Evolutionary conservation across 495 filamentous ascomycete species (phyloP).

Genomic region (Hyaloscypha bicolor): DNA sequence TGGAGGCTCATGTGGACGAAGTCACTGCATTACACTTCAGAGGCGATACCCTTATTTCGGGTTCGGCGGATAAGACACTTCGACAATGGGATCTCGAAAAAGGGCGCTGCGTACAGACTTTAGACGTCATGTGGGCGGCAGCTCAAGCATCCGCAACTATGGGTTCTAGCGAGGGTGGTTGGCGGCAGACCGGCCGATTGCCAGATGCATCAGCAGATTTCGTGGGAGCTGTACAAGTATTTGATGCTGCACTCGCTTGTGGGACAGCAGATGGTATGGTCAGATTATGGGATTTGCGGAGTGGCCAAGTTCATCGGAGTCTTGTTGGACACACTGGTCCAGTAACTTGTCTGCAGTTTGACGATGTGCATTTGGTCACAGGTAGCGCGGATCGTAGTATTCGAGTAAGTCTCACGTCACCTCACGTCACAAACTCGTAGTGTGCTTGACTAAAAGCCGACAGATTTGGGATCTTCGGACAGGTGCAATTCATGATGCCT

Average conservation of each 20-base stretch:
- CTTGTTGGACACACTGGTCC: slow-evolving; percentile 96
- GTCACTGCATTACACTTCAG: slow-evolving; percentile 92
- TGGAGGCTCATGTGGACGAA: slow-evolving; percentile 90
- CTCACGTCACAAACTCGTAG: slow-evolving; percentile 4
- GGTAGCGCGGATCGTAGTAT: slow-evolving; percentile 93
- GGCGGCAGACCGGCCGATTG: slow-evolving; percentile 55
- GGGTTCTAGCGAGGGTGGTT: slow-evolving; percentile 55
- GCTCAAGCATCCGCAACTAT: slow-evolving; percentile 81
- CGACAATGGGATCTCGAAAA: slow-evolving; percentile 97
- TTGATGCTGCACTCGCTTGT: slow-evolving; percentile 96
- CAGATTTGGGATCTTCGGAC: slow-evolving; percentile 99
- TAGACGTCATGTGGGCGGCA: slow-evolving; percentile 98
- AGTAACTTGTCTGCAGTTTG: slow-evolving; percentile 94
- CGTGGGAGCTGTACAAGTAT: slow-evolving; percentile 93
- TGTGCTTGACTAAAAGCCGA: slow-evolving; percentile 26
- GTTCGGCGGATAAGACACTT: slow-evolving; percentile 94
- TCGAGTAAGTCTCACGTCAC: slow-evolving; percentile 62
- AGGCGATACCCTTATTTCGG: slow-evolving; percentile 87
- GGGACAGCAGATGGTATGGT: slow-evolving; percentile 99
- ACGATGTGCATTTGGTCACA: slow-evolving; percentile 93
- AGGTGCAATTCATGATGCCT: slow-evolving; percentile 94
- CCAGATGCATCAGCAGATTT: slow-evolving; percentile 81
- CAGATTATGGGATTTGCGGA: slow-evolving; percentile 92
- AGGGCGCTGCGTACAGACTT: slow-evolving; percentile 93
- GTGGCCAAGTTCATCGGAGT: slow-evolving; percentile 93